Conservation (phyloP, 306 rosid species). For the Nissolia schottii region DNA sequence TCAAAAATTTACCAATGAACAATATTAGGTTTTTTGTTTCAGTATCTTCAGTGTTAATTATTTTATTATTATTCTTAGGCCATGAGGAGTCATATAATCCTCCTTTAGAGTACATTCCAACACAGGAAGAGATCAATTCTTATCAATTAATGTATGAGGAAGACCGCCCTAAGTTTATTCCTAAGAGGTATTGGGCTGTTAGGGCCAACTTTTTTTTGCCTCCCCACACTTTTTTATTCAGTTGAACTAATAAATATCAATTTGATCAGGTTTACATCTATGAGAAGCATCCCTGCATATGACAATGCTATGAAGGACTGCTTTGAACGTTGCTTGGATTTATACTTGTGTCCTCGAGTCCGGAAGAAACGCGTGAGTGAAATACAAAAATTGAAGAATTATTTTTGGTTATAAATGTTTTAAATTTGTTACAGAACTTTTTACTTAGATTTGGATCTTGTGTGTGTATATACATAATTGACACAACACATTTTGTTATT, state of each 20-base stretch:
- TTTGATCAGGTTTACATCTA: slow-evolving; percentile 57
- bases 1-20: neutral
- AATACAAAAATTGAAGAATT: neutral
- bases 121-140: slow-evolving; percentile 84
- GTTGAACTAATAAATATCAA: slow-evolving; percentile 17
- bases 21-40: slow-evolving; percentile 1
- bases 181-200: slow-evolving; percentile 57
- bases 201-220: neutral
- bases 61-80: slow-evolving; percentile 41
- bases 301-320: slow-evolving; percentile 70
- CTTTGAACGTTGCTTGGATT: slow-evolving; percentile 88
- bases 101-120: slow-evolving; percentile 85
- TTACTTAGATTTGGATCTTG: neutral
- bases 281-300: slow-evolving; percentile 89
- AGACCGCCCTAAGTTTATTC: slow-evolving; percentile 91
- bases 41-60: neutral
- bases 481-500: neutral
- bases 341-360: slow-evolving; percentile 86
- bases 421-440: neutral
- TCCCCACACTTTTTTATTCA: neutral
- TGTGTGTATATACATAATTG: neutral
- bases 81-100: slow-evolving; percentile 95
- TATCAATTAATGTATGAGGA: slow-evolving; percentile 83
- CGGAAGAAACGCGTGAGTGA: slow-evolving; percentile 83
- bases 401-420: neutral